phyloP scores from a whole-genome alignment of 345 rosid species.

The Viola odorata region DNA sequence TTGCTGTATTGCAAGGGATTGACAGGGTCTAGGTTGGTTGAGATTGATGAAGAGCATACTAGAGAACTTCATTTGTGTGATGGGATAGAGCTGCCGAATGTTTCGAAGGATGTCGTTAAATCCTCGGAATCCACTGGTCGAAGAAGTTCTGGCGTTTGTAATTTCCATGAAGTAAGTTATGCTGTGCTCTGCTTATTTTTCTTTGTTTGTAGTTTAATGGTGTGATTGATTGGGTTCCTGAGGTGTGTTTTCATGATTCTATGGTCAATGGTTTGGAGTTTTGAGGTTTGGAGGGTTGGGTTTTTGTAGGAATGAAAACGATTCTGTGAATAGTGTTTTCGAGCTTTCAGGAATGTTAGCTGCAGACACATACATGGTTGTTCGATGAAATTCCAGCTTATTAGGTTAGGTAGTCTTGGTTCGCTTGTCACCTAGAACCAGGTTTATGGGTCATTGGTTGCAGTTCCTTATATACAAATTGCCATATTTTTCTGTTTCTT shows the following conservation, averaged over 20 bases:
- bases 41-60: conserved; percentile 49
- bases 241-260: background rate
- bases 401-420: too few species aligned
- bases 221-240: background rate
- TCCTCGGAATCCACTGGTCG: conserved; percentile 35
- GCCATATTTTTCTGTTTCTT: too few species aligned
- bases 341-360: too few species aligned
- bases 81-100: conserved; percentile 35
- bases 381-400: too few species aligned
- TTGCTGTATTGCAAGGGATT: conserved; percentile 64
- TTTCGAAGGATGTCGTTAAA: conserved; percentile 48
- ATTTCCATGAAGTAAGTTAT: conserved; percentile 46
- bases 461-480: too few species aligned
- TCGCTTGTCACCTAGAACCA: too few species aligned
- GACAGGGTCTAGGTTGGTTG: conserved; percentile 47
- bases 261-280: background rate
- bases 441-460: too few species aligned
- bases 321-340: too few species aligned
- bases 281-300: background rate
- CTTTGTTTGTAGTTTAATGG: background rate
- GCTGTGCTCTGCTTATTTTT: background rate
- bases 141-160: conserved; percentile 40
- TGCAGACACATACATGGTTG: too few species aligned
- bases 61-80: conserved; percentile 41
- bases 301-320: background rate